Evolutionary conservation across 148 eudicot genomes (phyloP), one percentile per base, ranked within the genome.

Genomic region (Fallopia convolvulus): DNA sequence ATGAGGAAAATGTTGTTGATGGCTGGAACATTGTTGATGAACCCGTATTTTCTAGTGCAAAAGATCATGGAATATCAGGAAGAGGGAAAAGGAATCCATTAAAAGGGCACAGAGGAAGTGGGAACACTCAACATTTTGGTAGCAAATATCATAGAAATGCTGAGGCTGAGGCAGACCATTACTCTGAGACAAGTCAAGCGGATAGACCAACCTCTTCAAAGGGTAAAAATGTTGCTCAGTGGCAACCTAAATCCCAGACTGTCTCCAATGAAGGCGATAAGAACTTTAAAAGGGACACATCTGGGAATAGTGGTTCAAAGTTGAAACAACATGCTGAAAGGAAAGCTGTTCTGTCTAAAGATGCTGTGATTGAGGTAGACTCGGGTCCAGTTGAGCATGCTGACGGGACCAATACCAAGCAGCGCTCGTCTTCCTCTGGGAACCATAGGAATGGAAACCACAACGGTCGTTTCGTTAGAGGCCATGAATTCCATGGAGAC

Each of bases 161-260:
- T 70, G 78, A 82, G 82, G 56, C 72, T 10, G 84, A 83, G 33
- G 33, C 58, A 74, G 79, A 15, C 81, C 82, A 66, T 10, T 70
- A 61, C 52, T 49, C 80, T 50, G 92, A 86, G 72, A 75, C 80
- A 44, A 85, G 58, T 50, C 92, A 85, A 77, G 50, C 63, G 5
- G 97, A 90, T 63, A 88, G 78, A 84, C 76, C 50, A 60, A 26
- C 49, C 36, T 75, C 84, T 74, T 78, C 83, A 5, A 88, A 84
- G 81, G 91, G 89, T 48, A 86, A 70, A 42, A 81, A 88, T 47
- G 86, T 78, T 79, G 77, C 97, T 77, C 94, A 90, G 14, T 95
- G 99, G 99, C 91, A 95, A 83, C 98, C 94, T 33, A 95, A 93
- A 76, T 81, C 92, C 63, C 86, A 83, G 77, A 72, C 72, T 82